Conservation (phyloP, 495 filamentous ascomycete genomes). For the Lichenothelia convexa region DNA sequence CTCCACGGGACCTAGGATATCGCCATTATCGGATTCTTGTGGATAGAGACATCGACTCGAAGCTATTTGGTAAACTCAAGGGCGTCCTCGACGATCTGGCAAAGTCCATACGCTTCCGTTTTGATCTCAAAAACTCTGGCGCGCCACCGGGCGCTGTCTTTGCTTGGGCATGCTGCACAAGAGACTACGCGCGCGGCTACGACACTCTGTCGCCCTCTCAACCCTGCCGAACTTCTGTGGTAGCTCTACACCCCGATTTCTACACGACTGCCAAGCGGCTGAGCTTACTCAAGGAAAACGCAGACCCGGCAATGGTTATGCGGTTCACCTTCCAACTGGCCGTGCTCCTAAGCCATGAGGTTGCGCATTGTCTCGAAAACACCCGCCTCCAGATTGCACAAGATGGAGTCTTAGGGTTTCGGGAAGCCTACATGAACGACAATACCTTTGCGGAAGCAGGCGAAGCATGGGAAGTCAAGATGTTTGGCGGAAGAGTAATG, state of each 20-base stretch:
- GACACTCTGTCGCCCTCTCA: slow-evolving; percentile 2
- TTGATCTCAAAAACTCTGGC: slow-evolving; percentile 3
- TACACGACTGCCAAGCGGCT: slow-evolving; percentile 17
- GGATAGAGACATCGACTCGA: too few species aligned
- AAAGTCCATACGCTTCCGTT: slow-evolving; percentile 12
- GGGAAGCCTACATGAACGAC: slow-evolving; percentile 15
- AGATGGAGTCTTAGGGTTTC: too few species aligned
- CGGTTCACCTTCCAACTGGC: slow-evolving; percentile 17
- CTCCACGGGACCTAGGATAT: slow-evolving; percentile 3
- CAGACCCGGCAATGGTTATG: slow-evolving; percentile 16
- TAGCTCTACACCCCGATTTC: slow-evolving; percentile 17
- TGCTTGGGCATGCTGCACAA: slow-evolving; percentile 1
- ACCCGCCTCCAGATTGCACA: slow-evolving; percentile 7
- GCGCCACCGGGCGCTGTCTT: slow-evolving; percentile 6
- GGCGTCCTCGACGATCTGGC: slow-evolving; percentile 7
- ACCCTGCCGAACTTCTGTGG: slow-evolving; percentile 11
- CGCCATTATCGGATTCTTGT: slow-evolving; percentile 3
- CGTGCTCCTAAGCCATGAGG: slow-evolving; percentile 14
- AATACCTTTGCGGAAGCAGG: slow-evolving; percentile 16
- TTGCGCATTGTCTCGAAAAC: slow-evolving; percentile 16
- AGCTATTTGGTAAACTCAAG: too few species aligned
- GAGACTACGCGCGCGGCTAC: neutral
- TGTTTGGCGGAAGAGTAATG: slow-evolving; percentile 15
- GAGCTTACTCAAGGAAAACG: slow-evolving; percentile 10
- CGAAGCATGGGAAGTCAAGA: slow-evolving; percentile 13